Conservation (phyloP, 768 basidiomycete genomes). For the Clavulina sp. region DNA sequence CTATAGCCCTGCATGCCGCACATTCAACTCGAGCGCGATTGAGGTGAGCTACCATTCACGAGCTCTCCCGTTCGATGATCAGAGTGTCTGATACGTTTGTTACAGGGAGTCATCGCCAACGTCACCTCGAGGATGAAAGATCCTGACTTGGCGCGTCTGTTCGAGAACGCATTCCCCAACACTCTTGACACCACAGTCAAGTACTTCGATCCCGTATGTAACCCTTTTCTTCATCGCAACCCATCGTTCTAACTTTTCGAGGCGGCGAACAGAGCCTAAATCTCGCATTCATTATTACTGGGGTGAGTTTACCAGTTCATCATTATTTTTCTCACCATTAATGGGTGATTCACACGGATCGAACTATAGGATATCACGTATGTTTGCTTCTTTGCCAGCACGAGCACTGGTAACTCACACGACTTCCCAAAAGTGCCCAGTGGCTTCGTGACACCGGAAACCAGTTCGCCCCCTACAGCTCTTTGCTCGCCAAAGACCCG, state of each 20-base stretch:
- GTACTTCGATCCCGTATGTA: slow-evolving; percentile 42
- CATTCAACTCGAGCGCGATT: slow-evolving; percentile 58
- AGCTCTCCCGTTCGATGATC: neutral
- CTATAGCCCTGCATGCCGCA: slow-evolving; percentile 47
- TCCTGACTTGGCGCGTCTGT: slow-evolving; percentile 58
- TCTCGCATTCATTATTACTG: slow-evolving; percentile 65
- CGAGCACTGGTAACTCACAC: neutral
- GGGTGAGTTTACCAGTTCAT: slow-evolving; percentile 25
- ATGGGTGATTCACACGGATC: neutral
- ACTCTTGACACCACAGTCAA: slow-evolving; percentile 69
- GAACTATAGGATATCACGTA: slow-evolving; percentile 50
- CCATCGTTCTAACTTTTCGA: too few relatives aligned
- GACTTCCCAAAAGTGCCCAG: slow-evolving; percentile 36
- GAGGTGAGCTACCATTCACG: slow-evolving; percentile 29
- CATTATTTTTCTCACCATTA: neutral
- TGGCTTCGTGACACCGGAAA: slow-evolving; percentile 75
- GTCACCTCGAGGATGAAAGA: slow-evolving; percentile 57
- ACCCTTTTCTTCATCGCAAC: neutral
- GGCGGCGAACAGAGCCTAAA: slow-evolving; percentile 40
- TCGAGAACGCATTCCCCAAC: slow-evolving; percentile 72
- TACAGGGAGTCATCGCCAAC: slow-evolving; percentile 52
- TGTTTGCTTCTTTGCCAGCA: slow-evolving; percentile 14
- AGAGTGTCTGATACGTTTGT: neutral
- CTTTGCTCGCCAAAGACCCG: slow-evolving; percentile 37
- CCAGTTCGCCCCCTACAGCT: slow-evolving; percentile 55